These are phyloP conservation scores for Hyphodiscus hymeniophilus DNA, from an alignment of 495 filamentous ascomycete species.

Conservation along the genomic window DNA sequence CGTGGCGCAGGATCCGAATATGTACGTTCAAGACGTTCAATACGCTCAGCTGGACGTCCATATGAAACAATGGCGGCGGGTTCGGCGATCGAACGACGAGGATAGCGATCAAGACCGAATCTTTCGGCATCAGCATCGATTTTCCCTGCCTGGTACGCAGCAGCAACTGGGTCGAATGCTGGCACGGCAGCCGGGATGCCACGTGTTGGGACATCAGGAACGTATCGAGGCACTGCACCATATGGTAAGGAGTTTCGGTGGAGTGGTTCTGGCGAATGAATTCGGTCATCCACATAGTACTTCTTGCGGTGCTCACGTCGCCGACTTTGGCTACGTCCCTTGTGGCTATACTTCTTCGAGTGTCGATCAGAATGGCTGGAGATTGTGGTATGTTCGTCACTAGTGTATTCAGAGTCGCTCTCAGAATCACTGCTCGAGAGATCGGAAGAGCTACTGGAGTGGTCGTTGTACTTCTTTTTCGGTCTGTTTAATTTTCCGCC, in stretches of 20 bases:
- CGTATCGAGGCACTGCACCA: background rate
- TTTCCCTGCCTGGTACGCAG: constrained; percentile 20
- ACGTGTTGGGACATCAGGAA: constrained; percentile 17
- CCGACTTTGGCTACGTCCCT: constrained; percentile 19
- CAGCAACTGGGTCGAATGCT: constrained; percentile 6
- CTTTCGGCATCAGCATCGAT: constrained; percentile 12
- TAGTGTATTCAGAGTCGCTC: constrained; percentile 7
- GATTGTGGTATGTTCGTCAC: constrained; percentile 2
- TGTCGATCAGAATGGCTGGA: background rate
- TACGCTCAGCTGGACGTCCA: constrained; percentile 1
- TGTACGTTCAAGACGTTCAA: background rate
- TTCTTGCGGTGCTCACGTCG: constrained; percentile 2
- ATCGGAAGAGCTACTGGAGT: background rate
- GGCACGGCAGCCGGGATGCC: background rate
- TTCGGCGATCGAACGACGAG: background rate
- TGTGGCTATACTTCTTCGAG: constrained; percentile 16
- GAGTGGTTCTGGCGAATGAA: background rate
- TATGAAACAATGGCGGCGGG: constrained; percentile 10
- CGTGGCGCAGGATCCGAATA: too few species aligned
- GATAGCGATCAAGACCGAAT: constrained; percentile 5
- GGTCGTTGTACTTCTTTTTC: constrained; percentile 1
- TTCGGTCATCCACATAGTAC: background rate
- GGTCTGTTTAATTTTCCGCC: background rate
- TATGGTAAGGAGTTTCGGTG: background rate
- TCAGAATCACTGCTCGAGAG: constrained; percentile 4